Evolutionary conservation across 805 yeast species (phyloP).

Genomic region (Teunomyces atbi): DNA sequence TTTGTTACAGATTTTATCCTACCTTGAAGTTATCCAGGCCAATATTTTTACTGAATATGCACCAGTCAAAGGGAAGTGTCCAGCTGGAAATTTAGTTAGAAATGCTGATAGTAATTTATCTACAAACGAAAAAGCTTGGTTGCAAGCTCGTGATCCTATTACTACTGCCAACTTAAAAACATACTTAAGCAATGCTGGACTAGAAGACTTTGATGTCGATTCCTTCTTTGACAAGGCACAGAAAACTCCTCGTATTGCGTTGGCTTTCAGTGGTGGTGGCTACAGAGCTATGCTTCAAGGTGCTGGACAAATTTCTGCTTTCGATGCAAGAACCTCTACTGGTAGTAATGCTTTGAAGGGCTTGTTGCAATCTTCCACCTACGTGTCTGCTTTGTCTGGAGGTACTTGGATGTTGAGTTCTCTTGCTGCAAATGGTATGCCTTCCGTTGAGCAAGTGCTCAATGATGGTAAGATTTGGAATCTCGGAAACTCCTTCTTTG

Average conservation of each 20-base stretch:
- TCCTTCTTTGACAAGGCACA: constrained; percentile 6
- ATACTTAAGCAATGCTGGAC: constrained; percentile 5
- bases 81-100: constrained; percentile 2
- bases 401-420: constrained; percentile 41
- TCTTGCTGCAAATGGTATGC: constrained; percentile 17
- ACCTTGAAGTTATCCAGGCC: background rate
- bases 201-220: constrained; percentile 12
- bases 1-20: background rate
- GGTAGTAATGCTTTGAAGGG: constrained; percentile 21
- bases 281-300: constrained; percentile 59
- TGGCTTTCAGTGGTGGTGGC: constrained; percentile 42
- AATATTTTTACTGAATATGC: constrained; percentile 9
- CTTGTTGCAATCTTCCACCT: constrained; percentile 37
- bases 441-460: constrained; percentile 16
- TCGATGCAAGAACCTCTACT: constrained; percentile 69
- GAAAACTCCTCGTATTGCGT: constrained; percentile 24
- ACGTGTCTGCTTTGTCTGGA: constrained; percentile 41
- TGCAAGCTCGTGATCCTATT: constrained; percentile 7
- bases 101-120: constrained; percentile 1
- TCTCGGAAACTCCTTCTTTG: constrained; percentile 14
- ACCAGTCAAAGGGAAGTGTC: constrained; percentile 12
- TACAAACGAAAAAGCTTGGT: constrained; percentile 8
- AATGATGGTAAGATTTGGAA: constrained; percentile 18
- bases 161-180: constrained; percentile 7
- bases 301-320: constrained; percentile 80